A percentile compares a stretch with the other conserved stretches of the same genome.
Evolutionary conservation across 768 basidiomycete species (phyloP).

Genomic region (Zangia roseola): DNA sequence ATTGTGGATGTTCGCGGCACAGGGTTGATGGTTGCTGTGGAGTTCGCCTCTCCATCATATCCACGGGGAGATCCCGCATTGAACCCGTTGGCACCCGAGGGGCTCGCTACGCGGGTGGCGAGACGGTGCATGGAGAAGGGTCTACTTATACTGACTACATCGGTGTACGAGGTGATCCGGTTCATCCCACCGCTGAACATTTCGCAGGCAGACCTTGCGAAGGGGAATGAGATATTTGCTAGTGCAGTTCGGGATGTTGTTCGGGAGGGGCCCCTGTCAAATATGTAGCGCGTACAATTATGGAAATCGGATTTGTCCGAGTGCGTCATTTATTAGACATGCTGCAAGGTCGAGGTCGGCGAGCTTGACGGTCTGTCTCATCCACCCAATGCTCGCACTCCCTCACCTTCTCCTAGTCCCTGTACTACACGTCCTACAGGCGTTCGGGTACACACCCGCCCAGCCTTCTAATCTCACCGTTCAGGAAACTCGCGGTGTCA

Average conservation of each 20-base stretch:
- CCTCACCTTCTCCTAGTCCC: constrained; percentile 4
- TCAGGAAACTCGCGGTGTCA: constrained; percentile 50
- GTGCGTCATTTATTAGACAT: no score
- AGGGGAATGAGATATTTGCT: constrained; percentile 62
- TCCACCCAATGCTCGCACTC: constrained; percentile 15
- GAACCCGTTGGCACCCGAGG: constrained; percentile 39
- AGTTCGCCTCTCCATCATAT: constrained; percentile 66
- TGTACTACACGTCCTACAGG: not conserved
- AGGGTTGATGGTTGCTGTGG: constrained; percentile 87
- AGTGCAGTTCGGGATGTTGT: constrained; percentile 73
- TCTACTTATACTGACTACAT: constrained; percentile 85
- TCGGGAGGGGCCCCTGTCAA: constrained; percentile 38
- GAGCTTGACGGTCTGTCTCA: not conserved
- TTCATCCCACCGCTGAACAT: constrained; percentile 95
- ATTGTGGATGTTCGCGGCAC: constrained; percentile 87
- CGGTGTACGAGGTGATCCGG: constrained; percentile 81
- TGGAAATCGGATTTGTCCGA: constrained; percentile 9
- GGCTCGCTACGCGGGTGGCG: constrained; percentile 68
- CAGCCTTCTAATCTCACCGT: constrained; percentile 64
- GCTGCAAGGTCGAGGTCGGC: not conserved
- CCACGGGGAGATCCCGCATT: constrained; percentile 49
- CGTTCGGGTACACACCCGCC: constrained; percentile 67
- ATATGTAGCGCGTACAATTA: no score
- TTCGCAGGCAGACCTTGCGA: constrained; percentile 66
- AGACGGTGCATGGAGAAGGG: constrained; percentile 84